Evolutionary conservation across 192 early-diverging fungal species (phyloP).

Genomic region (Umbelopsis sp.): DNA sequence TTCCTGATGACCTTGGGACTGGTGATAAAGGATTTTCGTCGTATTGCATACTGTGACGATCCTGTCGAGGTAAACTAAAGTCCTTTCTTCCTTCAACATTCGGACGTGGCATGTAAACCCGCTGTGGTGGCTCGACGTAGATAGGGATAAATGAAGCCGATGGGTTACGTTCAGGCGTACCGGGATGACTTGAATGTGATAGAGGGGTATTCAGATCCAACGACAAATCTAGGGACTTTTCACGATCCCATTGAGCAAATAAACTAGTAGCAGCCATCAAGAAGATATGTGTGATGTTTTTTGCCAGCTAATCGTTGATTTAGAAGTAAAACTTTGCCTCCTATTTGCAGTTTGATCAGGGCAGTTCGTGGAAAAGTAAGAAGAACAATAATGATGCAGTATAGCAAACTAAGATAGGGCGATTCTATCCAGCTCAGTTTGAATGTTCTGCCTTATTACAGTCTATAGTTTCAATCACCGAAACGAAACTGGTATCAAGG

Average conservation of each 20-base stretch:
- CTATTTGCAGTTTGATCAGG: neutral
- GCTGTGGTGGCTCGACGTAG: neutral
- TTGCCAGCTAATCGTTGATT: no score
- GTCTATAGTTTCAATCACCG: no score
- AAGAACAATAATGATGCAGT: no score
- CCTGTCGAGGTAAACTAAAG: neutral
- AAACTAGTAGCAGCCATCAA: conserved; percentile 1
- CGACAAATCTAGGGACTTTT: neutral
- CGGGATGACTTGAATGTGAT: neutral
- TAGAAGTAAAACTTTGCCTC: no score
- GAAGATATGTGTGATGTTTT: no score
- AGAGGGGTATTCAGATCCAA: neutral
- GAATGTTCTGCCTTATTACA: no score
- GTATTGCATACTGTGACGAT: neutral
- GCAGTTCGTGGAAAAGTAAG: neutral
- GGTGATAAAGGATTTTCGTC: neutral
- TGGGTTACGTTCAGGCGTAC: neutral
- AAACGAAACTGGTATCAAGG: no score
- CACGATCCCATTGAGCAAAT: conserved; percentile 1
- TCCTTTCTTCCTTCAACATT: neutral
- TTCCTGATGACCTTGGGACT: neutral
- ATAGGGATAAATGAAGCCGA: neutral
- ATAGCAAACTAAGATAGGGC: no score
- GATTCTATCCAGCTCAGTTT: no score
- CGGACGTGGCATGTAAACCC: neutral